phyloP scores from a whole-genome alignment of 2,329 filamentous ascomycete genomes.

The Teratosphaeria destructans region DNA sequence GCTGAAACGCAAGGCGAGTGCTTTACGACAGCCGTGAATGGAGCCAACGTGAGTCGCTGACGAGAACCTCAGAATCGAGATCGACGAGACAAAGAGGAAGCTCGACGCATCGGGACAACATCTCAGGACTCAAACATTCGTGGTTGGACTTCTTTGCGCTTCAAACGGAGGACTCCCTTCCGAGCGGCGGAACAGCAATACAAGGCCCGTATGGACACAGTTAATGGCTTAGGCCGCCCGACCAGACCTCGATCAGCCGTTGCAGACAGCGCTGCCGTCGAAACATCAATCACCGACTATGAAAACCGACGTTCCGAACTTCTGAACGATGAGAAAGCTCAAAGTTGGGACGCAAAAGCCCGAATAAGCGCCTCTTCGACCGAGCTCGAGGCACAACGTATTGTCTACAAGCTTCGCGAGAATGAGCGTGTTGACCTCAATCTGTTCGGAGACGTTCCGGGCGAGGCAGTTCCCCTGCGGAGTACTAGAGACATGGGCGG shows the following conservation, averaged over 20 bases:
- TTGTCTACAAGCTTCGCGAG: conserved; percentile 31
- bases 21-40: neutral
- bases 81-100: neutral
- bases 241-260: neutral
- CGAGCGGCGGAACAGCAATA: neutral
- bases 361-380: conserved; percentile 13
- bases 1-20: conserved; percentile 10
- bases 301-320: conserved; percentile 16
- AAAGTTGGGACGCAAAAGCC: conserved; percentile 29
- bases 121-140: neutral
- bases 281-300: conserved; percentile 12
- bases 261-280: conserved; percentile 1
- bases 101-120: neutral
- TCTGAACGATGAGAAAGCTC: conserved; percentile 20
- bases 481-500: conserved; percentile 37
- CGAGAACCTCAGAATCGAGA: neutral
- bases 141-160: neutral
- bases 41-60: neutral
- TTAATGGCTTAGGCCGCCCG: neutral
- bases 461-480: conserved; percentile 30
- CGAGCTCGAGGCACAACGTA: conserved; percentile 25
- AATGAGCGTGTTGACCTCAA: conserved; percentile 28
- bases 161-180: neutral
- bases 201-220: neutral
- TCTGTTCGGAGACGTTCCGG: conserved; percentile 33